Evolutionary conservation across 768 basidiomycete species (phyloP), one percentile per base, ranked within the genome.

Genomic region (Amanita pseudoporphyria): DNA sequence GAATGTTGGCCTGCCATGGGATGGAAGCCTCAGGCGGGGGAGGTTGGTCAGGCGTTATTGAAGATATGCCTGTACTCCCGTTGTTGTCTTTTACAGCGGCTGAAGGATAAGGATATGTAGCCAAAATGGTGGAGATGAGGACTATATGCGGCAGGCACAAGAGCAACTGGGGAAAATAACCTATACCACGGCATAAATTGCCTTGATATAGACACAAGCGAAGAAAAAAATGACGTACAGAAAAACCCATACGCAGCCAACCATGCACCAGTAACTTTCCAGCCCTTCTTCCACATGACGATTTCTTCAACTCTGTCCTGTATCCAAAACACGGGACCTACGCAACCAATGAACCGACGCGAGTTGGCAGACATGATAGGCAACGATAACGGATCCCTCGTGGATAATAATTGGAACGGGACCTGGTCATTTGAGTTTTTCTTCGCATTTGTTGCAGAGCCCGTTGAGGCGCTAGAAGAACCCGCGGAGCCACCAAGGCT

Each of bases 231-330:
- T n/a, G n/a, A 47, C 87, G 36, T 44, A 92, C 92, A 94, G 32
- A 93, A 64, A 56, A 92, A 89, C 0, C 76, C 77, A 63, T 91
- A 94, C 0, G 66, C 72, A 2, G 79, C 72, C 67, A 94, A 81
- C 84, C 86, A 94, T 0, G 78, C 73, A 35, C 67, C 60, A 1
- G 92, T 93, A 36, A 77, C 69, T 57, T 73, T 76, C 83, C 81
- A 84, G 0, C 84, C 82, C 39, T 76, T 74, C 61, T 77, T 82
- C 92, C 92, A 94, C 54, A 87, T 70, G 3, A 94, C 49, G 3
- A 92, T 72, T 65, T 94, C 92, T 62, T 95, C 92, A 12, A 88
- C 59, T 1, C 92, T 67, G 60, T 96, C 92, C 65, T 89, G 88
- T 16, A 94, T 54, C 92, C 91, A 95, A 58, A 94, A 95, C 6